These are phyloP conservation scores for Taxawa tesnikishii DNA, from an alignment of 2,329 filamentous ascomycete genomes.

Conservation along the genomic window DNA sequence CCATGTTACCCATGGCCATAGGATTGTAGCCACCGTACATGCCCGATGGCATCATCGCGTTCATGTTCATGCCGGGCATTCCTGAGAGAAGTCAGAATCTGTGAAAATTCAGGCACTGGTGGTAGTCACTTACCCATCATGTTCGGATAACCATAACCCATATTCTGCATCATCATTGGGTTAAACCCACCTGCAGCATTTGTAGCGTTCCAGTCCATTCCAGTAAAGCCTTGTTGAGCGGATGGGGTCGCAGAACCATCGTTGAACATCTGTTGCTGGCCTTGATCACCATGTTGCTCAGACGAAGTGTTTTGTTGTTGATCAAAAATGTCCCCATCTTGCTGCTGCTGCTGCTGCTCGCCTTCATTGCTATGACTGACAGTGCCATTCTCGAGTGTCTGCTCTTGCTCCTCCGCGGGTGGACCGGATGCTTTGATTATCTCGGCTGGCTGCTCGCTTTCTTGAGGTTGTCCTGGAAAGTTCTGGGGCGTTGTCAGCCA, in stretches of 20 bases:
- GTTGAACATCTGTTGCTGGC: too few relatives aligned
- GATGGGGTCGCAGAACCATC: constrained; percentile 30
- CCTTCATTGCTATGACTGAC: constrained; percentile 3
- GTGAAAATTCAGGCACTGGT: too few relatives aligned
- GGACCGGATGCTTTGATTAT: too few relatives aligned
- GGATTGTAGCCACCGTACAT: constrained; percentile 66
- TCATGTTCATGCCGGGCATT: constrained; percentile 78
- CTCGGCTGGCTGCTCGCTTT: too few relatives aligned
- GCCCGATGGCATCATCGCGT: constrained; percentile 49
- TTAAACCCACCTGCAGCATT: constrained; percentile 50
- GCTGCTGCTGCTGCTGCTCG: background rate
- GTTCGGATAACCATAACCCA: constrained; percentile 66
- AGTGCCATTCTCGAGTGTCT: constrained; percentile 3
- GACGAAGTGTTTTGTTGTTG: too few relatives aligned
- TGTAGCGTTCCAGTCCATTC: constrained; percentile 39
- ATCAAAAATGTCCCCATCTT: too few relatives aligned
- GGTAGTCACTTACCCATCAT: constrained; percentile 78
- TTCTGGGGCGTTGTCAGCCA: too few relatives aligned
- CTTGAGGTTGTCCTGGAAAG: too few relatives aligned
- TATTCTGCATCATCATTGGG: constrained; percentile 57
- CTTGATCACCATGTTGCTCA: too few relatives aligned
- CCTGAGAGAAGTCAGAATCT: constrained; percentile 39
- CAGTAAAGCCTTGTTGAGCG: constrained; percentile 36
- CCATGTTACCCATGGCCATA: constrained; percentile 74
- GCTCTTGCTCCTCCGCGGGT: too few relatives aligned